Evolutionary conservation across 2,329 filamentous ascomycete species (phyloP).

Genomic region (Verticillium isaacii): DNA sequence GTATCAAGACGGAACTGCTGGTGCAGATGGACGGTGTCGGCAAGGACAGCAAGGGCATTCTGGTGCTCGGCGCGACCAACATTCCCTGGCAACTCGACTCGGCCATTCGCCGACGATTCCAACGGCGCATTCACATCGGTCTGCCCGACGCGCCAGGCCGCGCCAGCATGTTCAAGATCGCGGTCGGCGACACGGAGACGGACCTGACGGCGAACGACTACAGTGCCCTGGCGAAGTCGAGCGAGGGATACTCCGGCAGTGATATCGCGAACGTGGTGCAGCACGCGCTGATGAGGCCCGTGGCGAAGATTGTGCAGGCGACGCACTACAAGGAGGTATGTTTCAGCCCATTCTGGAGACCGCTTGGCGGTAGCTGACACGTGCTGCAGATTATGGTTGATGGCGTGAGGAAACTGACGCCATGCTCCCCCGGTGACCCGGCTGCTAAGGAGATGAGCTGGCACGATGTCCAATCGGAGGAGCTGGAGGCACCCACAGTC

Average conservation of each 20-base stretch:
- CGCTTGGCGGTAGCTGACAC: conserved; percentile 8
- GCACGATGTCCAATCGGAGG: conserved; percentile 78
- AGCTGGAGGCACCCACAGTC: conserved; percentile 81
- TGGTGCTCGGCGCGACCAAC: conserved; percentile 95
- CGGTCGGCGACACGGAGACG: conserved; percentile 89
- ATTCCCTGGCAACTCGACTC: conserved; percentile 98
- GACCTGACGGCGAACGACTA: conserved; percentile 75
- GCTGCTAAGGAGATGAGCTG: conserved; percentile 91
- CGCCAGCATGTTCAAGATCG: conserved; percentile 92
- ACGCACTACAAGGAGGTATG: conserved; percentile 93
- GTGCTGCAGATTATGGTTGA: conserved; percentile 62
- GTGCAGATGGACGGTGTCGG: conserved; percentile 99
- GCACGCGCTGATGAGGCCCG: conserved; percentile 94
- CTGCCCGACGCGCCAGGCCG: conserved; percentile 82
- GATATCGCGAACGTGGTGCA: conserved; percentile 97
- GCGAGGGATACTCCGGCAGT: conserved; percentile 91
- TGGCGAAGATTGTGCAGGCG: conserved; percentile 92
- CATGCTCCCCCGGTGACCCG: conserved; percentile 86
- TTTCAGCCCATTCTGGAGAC: conserved; percentile 3
- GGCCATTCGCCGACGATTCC: conserved; percentile 92
- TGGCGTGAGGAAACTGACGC: conserved; percentile 65
- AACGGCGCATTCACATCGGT: conserved; percentile 91
- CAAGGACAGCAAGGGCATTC: conserved; percentile 86
- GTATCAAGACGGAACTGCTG: conserved; percentile 97
- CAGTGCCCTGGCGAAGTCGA: conserved; percentile 71